Base-by-base conservation (phyloP, 345 rosid species). In the Pistacia atlantica region DNA sequence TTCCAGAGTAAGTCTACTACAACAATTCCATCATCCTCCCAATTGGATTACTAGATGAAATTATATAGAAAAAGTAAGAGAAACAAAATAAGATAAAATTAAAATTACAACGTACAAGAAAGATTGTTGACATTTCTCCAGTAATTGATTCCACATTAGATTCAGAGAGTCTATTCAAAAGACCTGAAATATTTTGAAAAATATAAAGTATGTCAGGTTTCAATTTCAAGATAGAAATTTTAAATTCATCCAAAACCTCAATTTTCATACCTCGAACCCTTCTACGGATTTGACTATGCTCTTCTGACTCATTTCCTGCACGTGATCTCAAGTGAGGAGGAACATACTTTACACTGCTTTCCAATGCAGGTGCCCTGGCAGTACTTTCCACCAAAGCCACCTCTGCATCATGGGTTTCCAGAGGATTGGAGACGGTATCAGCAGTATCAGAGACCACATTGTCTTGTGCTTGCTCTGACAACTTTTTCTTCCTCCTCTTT, bases 71-170 rank as follows among this genome's bases (percentile, higher is more conserved):
- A 59, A 59, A 14, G 22, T 6, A 25, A 8, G 1, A 59, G 38
- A 59, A 58, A 62, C 59, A 8, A 17, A 11, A 18, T 31, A 60
- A 51, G 68, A 8, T 62, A 46, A 33, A 13, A 25, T n/a, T 33
- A 65, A 12, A 73, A 73, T 51, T 62, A 77, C 51, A 77, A 75
- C 93, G 48, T 88, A 96, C 98, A 28, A 78, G 84, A 80, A 86
- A 88, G 73, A 96, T 85, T 65, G 86, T 76, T 65, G 97, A 81
- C 80, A 91, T 87, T 73, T 93, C 97, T 64, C 87, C 92, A 0
- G 98, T 91, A 73, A 93, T 75, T 72, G 97, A 87, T 81, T 96
- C 99, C 77, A 92, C 89, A 71, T 96, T 93, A 49, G 96, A 87
- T 85, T 96, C 99, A 61, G 92, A 88, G 70, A 93, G 78, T 89